Evolutionary conservation across 2,329 filamentous ascomycete species (phyloP).

Genomic region (Purpureocillium takamizusanense): DNA sequence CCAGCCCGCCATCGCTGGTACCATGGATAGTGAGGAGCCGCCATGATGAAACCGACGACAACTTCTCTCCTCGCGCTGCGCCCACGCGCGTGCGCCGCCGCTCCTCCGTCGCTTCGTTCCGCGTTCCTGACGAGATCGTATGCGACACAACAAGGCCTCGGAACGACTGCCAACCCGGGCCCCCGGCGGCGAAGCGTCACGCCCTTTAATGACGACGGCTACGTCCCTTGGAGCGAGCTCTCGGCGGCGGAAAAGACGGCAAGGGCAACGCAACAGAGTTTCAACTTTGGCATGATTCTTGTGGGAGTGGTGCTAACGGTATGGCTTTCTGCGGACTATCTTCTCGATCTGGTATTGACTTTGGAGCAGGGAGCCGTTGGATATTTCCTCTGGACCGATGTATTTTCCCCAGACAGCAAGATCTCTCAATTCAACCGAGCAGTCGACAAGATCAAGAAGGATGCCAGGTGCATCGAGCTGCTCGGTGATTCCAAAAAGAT

Average conservation of each 20-base stretch:
- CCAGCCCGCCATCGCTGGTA: constrained; percentile 12
- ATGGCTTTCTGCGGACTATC: constrained; percentile 16
- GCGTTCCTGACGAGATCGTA: constrained; percentile 39
- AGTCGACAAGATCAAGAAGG: constrained; percentile 67
- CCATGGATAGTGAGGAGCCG: constrained; percentile 24
- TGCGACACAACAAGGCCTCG: constrained; percentile 46
- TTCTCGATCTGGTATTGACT: neutral
- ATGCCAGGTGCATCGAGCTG: constrained; percentile 60
- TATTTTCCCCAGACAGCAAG: constrained; percentile 78
- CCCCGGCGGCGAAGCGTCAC: constrained; percentile 64
- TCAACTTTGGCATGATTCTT: constrained; percentile 75
- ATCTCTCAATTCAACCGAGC: constrained; percentile 83
- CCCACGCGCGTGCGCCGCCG: constrained; percentile 17
- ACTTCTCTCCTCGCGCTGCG: constrained; percentile 26
- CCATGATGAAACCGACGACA: constrained; percentile 39
- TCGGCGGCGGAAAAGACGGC: constrained; percentile 70
- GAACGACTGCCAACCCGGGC: constrained; percentile 22
- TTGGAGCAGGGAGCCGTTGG: constrained; percentile 57
- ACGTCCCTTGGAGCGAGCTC: constrained; percentile 71
- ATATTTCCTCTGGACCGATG: constrained; percentile 71
- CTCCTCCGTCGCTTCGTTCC: constrained; percentile 22
- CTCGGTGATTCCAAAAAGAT: constrained; percentile 72
- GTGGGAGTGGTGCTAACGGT: constrained; percentile 71
- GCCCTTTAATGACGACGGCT: constrained; percentile 77
- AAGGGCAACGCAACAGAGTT: constrained; percentile 79